Evolutionary conservation across 202 grass and related monocot species (phyloP).

Genomic region (Zizania palustris): DNA sequence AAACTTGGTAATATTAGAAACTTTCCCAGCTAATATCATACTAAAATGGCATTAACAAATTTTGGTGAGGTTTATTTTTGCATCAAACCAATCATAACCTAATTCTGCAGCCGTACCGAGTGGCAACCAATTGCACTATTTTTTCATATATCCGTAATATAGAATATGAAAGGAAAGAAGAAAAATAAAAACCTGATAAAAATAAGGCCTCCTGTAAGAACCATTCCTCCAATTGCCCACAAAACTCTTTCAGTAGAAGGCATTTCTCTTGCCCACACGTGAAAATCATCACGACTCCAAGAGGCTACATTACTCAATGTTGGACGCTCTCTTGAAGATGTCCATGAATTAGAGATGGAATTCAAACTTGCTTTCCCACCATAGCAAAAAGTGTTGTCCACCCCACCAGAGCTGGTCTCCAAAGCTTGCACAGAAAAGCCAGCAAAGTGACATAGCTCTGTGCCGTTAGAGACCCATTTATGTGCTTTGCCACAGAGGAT

Average conservation of each 20-base stretch:
- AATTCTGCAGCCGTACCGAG: background rate
- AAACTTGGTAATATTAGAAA: no score
- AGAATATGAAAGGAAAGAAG: background rate
- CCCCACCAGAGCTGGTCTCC: constrained; percentile 29
- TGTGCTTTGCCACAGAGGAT: constrained; percentile 81
- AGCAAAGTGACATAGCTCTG: constrained; percentile 75
- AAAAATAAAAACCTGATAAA: constrained; percentile 65
- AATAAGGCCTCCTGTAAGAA: constrained; percentile 81
- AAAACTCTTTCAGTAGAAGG: constrained; percentile 64
- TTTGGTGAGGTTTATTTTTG: no score
- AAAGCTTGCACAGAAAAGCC: constrained; percentile 79
- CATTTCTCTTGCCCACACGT: constrained; percentile 60
- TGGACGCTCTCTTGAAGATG: constrained; percentile 53
- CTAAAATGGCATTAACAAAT: constrained; percentile 1
- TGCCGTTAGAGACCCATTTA: constrained; percentile 89
- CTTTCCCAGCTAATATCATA: no score
- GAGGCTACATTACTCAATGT: constrained; percentile 46
- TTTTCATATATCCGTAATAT: background rate
- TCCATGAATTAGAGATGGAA: constrained; percentile 81
- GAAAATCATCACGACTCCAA: constrained; percentile 56
- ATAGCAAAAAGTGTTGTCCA: constrained; percentile 79
- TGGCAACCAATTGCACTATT: background rate
- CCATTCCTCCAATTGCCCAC: constrained; percentile 97
- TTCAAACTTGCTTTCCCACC: constrained; percentile 85
- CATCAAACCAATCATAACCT: no score